Conservation (phyloP, 768 basidiomycete species). For the Boletus subparvulus region DNA sequence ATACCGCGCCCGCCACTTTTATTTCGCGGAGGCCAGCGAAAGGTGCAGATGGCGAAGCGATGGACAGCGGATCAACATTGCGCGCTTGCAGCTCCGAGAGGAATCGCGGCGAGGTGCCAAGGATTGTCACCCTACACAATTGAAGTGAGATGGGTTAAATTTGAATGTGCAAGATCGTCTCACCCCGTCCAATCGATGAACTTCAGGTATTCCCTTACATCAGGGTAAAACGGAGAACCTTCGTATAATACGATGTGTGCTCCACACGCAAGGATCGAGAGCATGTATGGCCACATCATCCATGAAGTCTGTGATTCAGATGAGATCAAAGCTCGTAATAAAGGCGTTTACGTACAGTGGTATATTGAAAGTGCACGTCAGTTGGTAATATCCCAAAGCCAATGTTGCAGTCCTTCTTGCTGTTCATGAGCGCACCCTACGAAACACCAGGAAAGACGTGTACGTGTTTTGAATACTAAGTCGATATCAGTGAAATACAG, state of each 20-base stretch:
- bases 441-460: neutral
- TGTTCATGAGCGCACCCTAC: conserved; percentile 74
- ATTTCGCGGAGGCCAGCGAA: conserved; percentile 59
- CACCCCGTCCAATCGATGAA: conserved; percentile 60
- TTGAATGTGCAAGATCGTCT: conserved; percentile 4
- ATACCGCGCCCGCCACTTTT: conserved; percentile 57
- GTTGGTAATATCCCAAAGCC: conserved; percentile 41
- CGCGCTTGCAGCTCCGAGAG: conserved; percentile 59
- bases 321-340: neutral
- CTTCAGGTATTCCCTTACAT: conserved; percentile 50
- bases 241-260: conserved; percentile 59
- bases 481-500: neutral
- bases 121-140: conserved; percentile 38
- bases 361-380: conserved; percentile 72
- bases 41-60: conserved; percentile 16
- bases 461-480: neutral
- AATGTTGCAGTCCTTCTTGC: conserved; percentile 60
- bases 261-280: conserved; percentile 54
- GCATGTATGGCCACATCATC: conserved; percentile 83
- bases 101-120: conserved; percentile 63
- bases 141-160: neutral
- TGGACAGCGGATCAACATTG: conserved; percentile 46
- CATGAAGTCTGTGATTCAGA: conserved; percentile 55
- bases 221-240: conserved; percentile 68
- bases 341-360: conserved; percentile 47